A percentile compares a stretch with the other conserved stretches of the same genome.
phyloP scores from a whole-genome alignment of 2,329 filamentous ascomycete species.

The Aspergillus ruber region DNA sequence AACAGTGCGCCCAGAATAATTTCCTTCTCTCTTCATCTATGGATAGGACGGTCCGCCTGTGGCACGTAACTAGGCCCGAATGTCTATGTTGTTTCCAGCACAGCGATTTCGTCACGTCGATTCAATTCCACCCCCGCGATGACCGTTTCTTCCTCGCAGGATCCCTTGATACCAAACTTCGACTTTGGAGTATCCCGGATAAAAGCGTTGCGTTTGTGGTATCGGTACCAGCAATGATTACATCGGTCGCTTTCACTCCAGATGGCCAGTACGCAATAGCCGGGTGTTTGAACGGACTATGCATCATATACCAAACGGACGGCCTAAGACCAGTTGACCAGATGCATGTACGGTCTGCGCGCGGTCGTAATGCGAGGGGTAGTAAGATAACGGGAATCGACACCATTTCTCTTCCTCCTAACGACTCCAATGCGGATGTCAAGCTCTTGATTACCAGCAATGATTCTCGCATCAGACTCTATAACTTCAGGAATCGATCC shows the following conservation, averaged over 20 bases:
- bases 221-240: constrained; percentile 78
- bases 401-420: constrained; percentile 56
- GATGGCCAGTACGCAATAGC: constrained; percentile 87
- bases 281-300: constrained; percentile 76
- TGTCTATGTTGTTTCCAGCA: constrained; percentile 93
- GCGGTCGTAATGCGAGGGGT: constrained; percentile 89
- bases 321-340: constrained; percentile 77
- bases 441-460: constrained; percentile 91
- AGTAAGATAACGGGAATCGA: constrained; percentile 97
- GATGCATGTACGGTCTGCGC: constrained; percentile 85
- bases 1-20: constrained; percentile 58
- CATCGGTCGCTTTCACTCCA: constrained; percentile 86
- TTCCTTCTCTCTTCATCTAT: constrained; percentile 93
- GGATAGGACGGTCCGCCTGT: constrained; percentile 93
- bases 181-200: constrained; percentile 95
- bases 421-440: constrained; percentile 57
- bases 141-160: constrained; percentile 96
- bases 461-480: constrained; percentile 84
- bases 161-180: constrained; percentile 77
- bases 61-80: constrained; percentile 80
- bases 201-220: constrained; percentile 82
- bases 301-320: constrained; percentile 88
- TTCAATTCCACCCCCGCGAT: constrained; percentile 88
- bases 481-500: constrained; percentile 77
- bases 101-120: constrained; percentile 88